These are phyloP conservation scores for Backusella parvicylindrica DNA, from an alignment of 192 early-diverging fungal species.

Conservation along the genomic window DNA sequence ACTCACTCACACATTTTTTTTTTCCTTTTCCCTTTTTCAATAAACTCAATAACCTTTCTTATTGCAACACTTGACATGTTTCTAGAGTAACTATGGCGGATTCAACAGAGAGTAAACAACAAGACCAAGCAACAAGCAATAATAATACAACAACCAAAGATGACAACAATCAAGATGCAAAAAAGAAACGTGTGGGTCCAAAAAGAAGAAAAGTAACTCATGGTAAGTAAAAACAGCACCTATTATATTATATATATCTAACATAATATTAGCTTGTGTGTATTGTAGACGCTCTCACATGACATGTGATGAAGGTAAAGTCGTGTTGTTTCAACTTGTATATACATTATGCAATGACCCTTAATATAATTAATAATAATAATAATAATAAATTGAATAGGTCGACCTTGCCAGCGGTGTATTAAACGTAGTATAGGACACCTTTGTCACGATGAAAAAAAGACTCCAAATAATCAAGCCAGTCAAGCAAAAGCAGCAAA, in stretches of 20 bases:
- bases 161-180: constrained; percentile 31
- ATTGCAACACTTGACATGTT: background rate
- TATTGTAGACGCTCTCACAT: constrained; percentile 95
- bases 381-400: constrained; percentile 19
- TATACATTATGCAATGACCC: too few relatives aligned
- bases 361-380: too few relatives aligned
- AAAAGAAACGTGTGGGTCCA: constrained; percentile 57
- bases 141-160: background rate
- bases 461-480: constrained; percentile 29
- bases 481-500: background rate
- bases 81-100: background rate
- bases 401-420: constrained; percentile 91
- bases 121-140: background rate
- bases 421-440: constrained; percentile 92
- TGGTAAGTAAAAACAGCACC: constrained; percentile 30
- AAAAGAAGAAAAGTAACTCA: constrained; percentile 62
- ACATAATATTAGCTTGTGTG: constrained; percentile 87
- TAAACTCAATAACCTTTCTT: background rate
- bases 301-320: constrained; percentile 86
- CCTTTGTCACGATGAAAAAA: constrained; percentile 85
- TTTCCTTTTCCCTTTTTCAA: background rate
- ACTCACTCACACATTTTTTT: background rate
- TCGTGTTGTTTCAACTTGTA: too few relatives aligned
- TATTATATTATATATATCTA: background rate
- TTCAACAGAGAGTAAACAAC: background rate